Base-by-base conservation (phyloP, 768 basidiomycete species). In the Termitomyces heimii region DNA sequence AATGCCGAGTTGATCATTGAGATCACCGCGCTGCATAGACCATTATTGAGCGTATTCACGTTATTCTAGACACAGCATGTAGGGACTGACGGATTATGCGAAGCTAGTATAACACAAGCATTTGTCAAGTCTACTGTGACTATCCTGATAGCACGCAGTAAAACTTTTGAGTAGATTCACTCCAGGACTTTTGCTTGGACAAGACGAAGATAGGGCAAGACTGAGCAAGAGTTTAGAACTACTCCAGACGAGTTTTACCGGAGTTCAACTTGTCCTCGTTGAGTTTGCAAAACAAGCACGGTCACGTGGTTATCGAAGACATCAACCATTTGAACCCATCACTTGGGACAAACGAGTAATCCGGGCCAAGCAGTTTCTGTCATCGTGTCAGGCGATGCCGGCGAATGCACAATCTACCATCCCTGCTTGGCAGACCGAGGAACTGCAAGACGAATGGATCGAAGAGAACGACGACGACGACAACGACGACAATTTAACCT, bases 401-500 rank as follows among this genome's bases (percentile, higher is more conserved):
- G 67, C 63, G 52, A 61, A 63, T 22, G 58, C 46, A 26, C 45
- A 55, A 47, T 57, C 64, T 13, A 35, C 56, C 43, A 55, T 54
- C 20, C 91, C 91, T 22, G 90, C 81, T 49, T 93, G 91, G 91
- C 86, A 90, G 68, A 92, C 92, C 1, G 89, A 91, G 54, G 94
- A 95, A 67, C 82, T 97, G 7, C 86, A 84, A 58, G 93, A 95
- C 63, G 94, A 95, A 75, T 97, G 94, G 94, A 77, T 90, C 57
- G 91, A 77, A 24, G 73, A 73, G 3, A 72, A 74, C 49, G 71
- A 71, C 46, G 67, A 65, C 60, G 70, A 73, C 60, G 70, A 72
- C 50, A 64, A 68, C 60, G 67, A 68, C 60, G 67, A 72, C 68
- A 68, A 75, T 63, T 60, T 74, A 65, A 70, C 74, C 62, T 73